Evolutionary conservation across 768 basidiomycete species (phyloP), one percentile per base, ranked within the genome.

Genomic region (Lyophyllum atratum): DNA sequence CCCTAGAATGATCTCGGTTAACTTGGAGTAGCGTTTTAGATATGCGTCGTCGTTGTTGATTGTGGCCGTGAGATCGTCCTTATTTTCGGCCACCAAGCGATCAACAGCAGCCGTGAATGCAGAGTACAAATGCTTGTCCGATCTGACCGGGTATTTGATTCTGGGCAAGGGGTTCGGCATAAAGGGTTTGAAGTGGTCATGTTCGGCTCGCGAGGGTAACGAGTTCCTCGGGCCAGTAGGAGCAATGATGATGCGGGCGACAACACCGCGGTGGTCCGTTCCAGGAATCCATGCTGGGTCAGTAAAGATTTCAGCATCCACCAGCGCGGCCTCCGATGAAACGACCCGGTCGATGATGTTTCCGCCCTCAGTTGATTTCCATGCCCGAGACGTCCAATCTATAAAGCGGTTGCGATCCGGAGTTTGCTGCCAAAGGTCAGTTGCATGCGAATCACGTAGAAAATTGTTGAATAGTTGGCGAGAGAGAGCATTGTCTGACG

Each of bases 331-430:
- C 4, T 14, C 3, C 0, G 66, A 66, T 0, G 57, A 29, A 5
- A 61, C 65, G 1, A 66, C 49, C 4, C 61, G 44, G 39, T 68
- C 62, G 17, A 67, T 69, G 21, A 69, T 69, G 54, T 57, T 66
- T 3, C 66, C 63, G 10, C 52, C 53, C 3, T 52, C 56, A 4
- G 29, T 46, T 0, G 37, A 45, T 15, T 43, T 29, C 45, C 53
- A 53, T 17, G 34, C 55, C 2, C 47, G 40, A 21, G 52, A 55
- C 1, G 61, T 67, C 64, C 59, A 67, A 29, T 67, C 61, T 1
- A 45, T 26, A 33, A 39, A 29, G 15, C 52, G 55, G n/a, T 54
- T 53, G 1, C 58, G 26, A 26, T 64, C 57, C 4, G 49, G 51
- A 39, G 26, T 24, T 4, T 25, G 25, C 39, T 58, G 55, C 63